These are phyloP conservation scores for Suillus bovinus DNA, from an alignment of 768 basidiomycete species.

Conservation along the genomic window DNA sequence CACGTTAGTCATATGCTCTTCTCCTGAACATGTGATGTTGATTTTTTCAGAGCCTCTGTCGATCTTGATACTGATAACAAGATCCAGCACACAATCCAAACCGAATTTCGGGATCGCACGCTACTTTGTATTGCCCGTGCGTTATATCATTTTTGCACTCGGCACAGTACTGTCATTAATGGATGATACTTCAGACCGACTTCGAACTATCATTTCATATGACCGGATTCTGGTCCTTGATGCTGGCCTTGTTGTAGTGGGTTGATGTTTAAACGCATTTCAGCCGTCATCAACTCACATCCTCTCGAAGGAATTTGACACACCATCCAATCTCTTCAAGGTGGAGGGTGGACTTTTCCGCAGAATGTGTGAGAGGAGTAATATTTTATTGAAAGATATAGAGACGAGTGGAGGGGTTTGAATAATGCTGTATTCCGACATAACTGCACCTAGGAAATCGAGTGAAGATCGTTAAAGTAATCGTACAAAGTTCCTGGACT, in stretches of 20 bases:
- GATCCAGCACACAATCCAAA: slow-evolving; percentile 48
- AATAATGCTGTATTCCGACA: too few species aligned
- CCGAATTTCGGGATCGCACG: slow-evolving; percentile 48
- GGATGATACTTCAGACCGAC: slow-evolving; percentile 32
- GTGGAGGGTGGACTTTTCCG: slow-evolving; percentile 53
- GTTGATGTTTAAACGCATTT: slow-evolving; percentile 12
- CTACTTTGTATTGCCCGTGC: slow-evolving; percentile 48
- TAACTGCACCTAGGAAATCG: background rate
- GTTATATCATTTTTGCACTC: slow-evolving; percentile 27
- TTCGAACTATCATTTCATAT: slow-evolving; percentile 57
- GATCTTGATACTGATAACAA: slow-evolving; percentile 52
- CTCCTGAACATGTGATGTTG: slow-evolving; percentile 27
- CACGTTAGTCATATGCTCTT: slow-evolving; percentile 15
- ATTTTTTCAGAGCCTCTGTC: slow-evolving; percentile 30
- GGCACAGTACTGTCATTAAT: background rate
- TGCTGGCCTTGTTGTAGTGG: slow-evolving; percentile 55
- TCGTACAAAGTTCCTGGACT: background rate
- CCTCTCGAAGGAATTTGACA: slow-evolving; percentile 53
- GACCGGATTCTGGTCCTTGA: slow-evolving; percentile 73
- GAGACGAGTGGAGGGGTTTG: slow-evolving; percentile 5
- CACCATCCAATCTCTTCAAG: slow-evolving; percentile 40
- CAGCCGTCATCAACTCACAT: background rate
- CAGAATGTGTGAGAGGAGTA: slow-evolving; percentile 57
- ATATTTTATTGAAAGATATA: slow-evolving; percentile 51
- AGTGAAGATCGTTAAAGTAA: background rate